phyloP scores from a whole-genome alignment of 345 rosid genomes.

The Gossypium ekmanianum region DNA sequence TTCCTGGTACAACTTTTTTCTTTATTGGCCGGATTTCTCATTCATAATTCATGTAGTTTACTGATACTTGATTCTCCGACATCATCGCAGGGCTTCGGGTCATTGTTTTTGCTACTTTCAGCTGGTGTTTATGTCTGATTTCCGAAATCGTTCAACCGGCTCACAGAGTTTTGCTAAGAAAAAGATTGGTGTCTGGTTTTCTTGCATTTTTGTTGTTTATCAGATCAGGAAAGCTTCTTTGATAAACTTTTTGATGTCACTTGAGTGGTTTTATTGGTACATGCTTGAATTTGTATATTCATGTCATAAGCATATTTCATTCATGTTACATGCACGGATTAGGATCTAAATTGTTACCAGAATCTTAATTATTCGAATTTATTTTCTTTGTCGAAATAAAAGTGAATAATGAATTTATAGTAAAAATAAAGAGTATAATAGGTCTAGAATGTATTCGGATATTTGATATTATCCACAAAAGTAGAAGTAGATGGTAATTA shows the following conservation, averaged over 20 bases:
- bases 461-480: too few species aligned
- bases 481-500: too few species aligned
- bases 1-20: constrained; percentile 11
- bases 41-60: background rate
- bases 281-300: background rate
- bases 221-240: constrained; percentile 3
- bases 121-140: constrained; percentile 79
- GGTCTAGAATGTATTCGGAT: too few species aligned
- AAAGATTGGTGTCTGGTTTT: background rate
- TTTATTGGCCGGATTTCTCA: background rate
- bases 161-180: constrained; percentile 15
- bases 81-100: constrained; percentile 82
- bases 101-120: constrained; percentile 84
- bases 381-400: too few species aligned
- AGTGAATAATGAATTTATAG: too few species aligned
- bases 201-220: constrained; percentile 1
- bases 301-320: too few species aligned
- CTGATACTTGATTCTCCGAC: constrained; percentile 9
- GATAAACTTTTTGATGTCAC: background rate
- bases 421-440: too few species aligned
- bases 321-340: too few species aligned
- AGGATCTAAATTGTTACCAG: too few species aligned
- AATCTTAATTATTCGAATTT: too few species aligned
- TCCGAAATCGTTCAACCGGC: background rate
- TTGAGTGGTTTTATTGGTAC: background rate